Conservation (phyloP, 1,284 basidiomycete species). For the Malassezia japonica region DNA sequence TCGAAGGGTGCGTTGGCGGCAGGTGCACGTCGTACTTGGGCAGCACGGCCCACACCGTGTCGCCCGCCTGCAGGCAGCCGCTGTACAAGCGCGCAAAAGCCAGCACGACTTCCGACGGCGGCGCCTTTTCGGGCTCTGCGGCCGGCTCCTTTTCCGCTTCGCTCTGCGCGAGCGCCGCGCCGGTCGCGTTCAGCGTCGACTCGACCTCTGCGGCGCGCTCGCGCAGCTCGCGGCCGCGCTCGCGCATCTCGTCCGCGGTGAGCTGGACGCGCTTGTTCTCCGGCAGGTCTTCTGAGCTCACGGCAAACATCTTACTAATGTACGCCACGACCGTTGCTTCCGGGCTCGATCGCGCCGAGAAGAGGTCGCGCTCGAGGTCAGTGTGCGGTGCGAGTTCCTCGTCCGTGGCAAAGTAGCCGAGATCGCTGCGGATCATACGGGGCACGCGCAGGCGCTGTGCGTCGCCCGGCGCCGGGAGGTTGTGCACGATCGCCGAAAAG, state of each 20-base stretch:
- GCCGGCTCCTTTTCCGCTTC: background rate
- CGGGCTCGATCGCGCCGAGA: slow-evolving; percentile 48
- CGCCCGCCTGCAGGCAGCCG: slow-evolving; percentile 65
- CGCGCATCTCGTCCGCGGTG: slow-evolving; percentile 78
- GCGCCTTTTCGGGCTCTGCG: slow-evolving; percentile 6
- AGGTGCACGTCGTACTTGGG: slow-evolving; percentile 77
- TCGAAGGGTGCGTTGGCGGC: slow-evolving; percentile 58
- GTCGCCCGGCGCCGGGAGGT: slow-evolving; percentile 73
- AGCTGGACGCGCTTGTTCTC: slow-evolving; percentile 56
- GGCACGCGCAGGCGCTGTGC: slow-evolving; percentile 79
- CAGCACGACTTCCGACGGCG: slow-evolving; percentile 43
- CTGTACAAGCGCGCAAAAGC: slow-evolving; percentile 92
- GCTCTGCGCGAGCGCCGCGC: slow-evolving; percentile 20
- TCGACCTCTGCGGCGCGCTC: slow-evolving; percentile 24
- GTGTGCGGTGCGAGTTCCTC: slow-evolving; percentile 59
- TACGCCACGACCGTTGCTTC: slow-evolving; percentile 54
- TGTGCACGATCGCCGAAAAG: slow-evolving; percentile 82
- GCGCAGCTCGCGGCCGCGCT: slow-evolving; percentile 52
- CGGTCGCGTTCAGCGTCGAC: slow-evolving; percentile 45
- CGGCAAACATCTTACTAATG: slow-evolving; percentile 98
- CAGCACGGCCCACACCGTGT: slow-evolving; percentile 61
- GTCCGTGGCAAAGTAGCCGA: slow-evolving; percentile 46
- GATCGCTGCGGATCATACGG: slow-evolving; percentile 81
- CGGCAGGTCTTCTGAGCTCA: slow-evolving; percentile 68
- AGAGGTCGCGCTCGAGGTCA: slow-evolving; percentile 72